Conservation (phyloP, 768 basidiomycete genomes). For the Rhodotorula graminis region DNA sequence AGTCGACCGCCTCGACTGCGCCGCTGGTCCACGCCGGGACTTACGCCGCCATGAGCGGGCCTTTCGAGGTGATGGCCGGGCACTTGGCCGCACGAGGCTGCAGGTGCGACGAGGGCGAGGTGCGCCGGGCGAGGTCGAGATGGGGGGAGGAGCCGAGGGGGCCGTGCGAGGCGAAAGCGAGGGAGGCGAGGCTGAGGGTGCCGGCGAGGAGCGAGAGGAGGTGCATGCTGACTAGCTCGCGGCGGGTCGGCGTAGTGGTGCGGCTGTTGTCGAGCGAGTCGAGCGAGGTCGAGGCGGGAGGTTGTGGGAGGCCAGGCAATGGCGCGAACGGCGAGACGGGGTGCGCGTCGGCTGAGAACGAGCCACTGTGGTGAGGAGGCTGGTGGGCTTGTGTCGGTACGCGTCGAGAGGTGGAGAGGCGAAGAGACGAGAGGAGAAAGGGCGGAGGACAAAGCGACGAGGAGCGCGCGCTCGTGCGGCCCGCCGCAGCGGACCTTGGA, state of each 20-base stretch:
- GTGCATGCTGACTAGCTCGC: not conserved
- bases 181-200: not conserved
- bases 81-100: not conserved
- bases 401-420: too few species aligned
- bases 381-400: too few species aligned
- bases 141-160: not conserved
- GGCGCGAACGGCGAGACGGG: too few species aligned
- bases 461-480: too few species aligned
- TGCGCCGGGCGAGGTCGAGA: not conserved
- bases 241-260: not conserved
- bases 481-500: too few species aligned
- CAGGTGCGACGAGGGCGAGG: not conserved
- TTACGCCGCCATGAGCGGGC: conserved; percentile 13
- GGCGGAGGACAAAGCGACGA: not conserved
- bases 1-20: not conserved
- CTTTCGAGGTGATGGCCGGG: not conserved
- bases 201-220: not conserved
- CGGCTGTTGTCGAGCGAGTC: too few species aligned
- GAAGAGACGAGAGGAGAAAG: too few species aligned
- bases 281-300: too few species aligned
- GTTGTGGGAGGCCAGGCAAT: too few species aligned
- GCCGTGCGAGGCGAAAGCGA: not conserved
- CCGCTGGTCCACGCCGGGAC: conserved; percentile 16
- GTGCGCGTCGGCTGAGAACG: not conserved
- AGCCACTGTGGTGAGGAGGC: not conserved